phyloP scores from a whole-genome alignment of 176 grass and related monocot species.

The Bromus sterilis region DNA sequence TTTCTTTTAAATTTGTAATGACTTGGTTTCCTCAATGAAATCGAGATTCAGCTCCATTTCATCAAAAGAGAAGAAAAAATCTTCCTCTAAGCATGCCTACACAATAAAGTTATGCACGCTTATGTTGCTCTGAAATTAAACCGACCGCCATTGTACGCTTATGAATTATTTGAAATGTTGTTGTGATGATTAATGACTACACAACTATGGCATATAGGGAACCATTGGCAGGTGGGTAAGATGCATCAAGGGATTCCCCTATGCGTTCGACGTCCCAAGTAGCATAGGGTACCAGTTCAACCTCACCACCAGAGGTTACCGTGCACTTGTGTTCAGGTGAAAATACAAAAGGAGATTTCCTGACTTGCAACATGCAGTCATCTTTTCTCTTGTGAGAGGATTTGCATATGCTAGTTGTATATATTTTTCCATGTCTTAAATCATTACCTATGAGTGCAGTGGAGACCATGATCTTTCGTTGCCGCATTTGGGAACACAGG shows the following conservation, averaged over 20 bases:
- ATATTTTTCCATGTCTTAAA: not conserved
- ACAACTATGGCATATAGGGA: conserved; percentile 19
- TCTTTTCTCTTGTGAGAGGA: not conserved
- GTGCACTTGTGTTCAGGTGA: conserved; percentile 44
- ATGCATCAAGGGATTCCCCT: conserved; percentile 13
- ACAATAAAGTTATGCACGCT: no score
- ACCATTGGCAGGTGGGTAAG: conserved; percentile 34
- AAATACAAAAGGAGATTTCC: not conserved
- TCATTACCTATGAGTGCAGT: not conserved
- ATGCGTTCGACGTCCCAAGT: conserved; percentile 1
- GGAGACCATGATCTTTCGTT: conserved; percentile 39
- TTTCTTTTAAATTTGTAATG: not conserved
- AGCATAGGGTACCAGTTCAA: conserved; percentile 38
- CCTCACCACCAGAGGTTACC: conserved; percentile 35
- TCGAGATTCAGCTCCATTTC: no score
- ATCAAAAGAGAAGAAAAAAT: no score
- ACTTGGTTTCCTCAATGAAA: not conserved
- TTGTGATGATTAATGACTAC: not conserved
- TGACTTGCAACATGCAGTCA: not conserved
- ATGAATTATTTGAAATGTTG: not conserved
- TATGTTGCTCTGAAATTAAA: not conserved
- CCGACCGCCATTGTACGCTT: not conserved
- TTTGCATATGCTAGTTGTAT: not conserved
- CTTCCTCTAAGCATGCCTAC: no score
- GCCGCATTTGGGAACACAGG: conserved; percentile 41